phyloP scores from a whole-genome alignment of 2,329 filamentous ascomycete genomes.

The Thielaviopsis ethacetica region DNA sequence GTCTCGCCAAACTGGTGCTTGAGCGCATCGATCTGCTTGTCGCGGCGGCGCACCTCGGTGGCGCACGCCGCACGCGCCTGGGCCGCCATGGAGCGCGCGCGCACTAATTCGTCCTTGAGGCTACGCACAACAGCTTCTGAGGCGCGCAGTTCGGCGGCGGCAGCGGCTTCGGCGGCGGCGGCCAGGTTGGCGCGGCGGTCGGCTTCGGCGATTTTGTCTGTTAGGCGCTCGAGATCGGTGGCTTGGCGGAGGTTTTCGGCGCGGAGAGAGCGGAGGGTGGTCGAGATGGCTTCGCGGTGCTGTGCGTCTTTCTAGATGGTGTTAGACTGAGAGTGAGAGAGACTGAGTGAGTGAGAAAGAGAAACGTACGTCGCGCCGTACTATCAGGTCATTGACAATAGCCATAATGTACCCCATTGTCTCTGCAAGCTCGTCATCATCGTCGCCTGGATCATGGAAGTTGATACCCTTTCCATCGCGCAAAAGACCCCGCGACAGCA shows the following conservation, averaged over 20 bases:
- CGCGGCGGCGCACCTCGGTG: slow-evolving; percentile 79
- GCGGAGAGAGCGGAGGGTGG: slow-evolving; percentile 59
- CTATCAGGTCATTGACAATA: slow-evolving; percentile 80
- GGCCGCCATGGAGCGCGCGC: slow-evolving; percentile 61
- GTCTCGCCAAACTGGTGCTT: slow-evolving; percentile 73
- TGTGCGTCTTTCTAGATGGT: slow-evolving; percentile 64
- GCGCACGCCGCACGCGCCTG: slow-evolving; percentile 78
- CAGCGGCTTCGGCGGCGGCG: slow-evolving; percentile 54
- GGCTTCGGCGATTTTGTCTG: slow-evolving; percentile 36
- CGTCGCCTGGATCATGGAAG: slow-evolving; percentile 58
- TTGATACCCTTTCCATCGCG: slow-evolving; percentile 60
- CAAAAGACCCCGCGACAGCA: slow-evolving; percentile 48
- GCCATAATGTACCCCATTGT: slow-evolving; percentile 82
- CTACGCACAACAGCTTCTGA: slow-evolving; percentile 58
- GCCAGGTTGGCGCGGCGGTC: slow-evolving; percentile 38
- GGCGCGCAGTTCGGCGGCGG: slow-evolving; percentile 52
- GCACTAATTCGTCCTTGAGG: slow-evolving; percentile 70
- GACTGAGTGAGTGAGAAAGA: no score
- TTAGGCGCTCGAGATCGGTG: slow-evolving; percentile 45
- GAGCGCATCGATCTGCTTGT: slow-evolving; percentile 72
- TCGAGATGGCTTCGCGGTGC: slow-evolving; percentile 67
- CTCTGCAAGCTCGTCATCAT: slow-evolving; percentile 34
- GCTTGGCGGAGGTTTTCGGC: slow-evolving; percentile 59
- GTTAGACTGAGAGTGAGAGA: no score
- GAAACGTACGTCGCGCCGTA: slow-evolving; percentile 65